Evolutionary conservation across 768 basidiomycete genomes (phyloP).

Genomic region (Cystofilobasidium ferigula): DNA sequence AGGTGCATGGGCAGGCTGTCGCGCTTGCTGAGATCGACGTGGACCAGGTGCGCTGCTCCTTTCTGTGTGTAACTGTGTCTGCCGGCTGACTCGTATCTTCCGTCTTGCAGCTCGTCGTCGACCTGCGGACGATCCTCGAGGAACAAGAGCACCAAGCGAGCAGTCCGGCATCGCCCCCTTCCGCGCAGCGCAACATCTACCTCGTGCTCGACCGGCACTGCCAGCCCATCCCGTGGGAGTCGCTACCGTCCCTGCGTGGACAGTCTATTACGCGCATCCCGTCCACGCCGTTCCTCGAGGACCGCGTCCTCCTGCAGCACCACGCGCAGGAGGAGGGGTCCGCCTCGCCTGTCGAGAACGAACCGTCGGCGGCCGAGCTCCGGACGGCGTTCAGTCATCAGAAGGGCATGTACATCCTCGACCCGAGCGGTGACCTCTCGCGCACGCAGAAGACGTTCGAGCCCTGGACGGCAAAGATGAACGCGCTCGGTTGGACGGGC

Average conservation of each 20-base stretch:
- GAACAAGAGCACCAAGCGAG: constrained; percentile 46
- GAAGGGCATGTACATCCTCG: constrained; percentile 60
- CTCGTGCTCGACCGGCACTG: constrained; percentile 80
- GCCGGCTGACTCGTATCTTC: not conserved
- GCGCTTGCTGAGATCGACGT: constrained; percentile 86
- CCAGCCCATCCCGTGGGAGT: constrained; percentile 90
- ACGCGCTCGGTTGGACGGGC: constrained; percentile 68
- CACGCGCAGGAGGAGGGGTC: constrained; percentile 39
- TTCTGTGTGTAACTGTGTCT: no score
- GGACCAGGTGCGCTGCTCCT: constrained; percentile 51
- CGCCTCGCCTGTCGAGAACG: constrained; percentile 9
- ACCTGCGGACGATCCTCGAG: constrained; percentile 64
- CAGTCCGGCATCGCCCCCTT: constrained; percentile 27
- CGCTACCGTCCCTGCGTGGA: constrained; percentile 70
- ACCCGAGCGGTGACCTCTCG: constrained; percentile 80
- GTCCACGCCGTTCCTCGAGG: constrained; percentile 72
- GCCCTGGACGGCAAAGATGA: constrained; percentile 65
- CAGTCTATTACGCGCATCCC: constrained; percentile 87
- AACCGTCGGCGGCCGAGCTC: not conserved
- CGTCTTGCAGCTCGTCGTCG: constrained; percentile 48
- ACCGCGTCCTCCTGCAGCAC: constrained; percentile 58
- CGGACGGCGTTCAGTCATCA: constrained; percentile 2
- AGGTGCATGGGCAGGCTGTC: constrained; percentile 79
- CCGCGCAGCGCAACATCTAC: constrained; percentile 55
- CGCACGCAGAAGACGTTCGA: constrained; percentile 73